Percentiles rank a stretch among this genome's conserved stretches.
phyloP scores from a whole-genome alignment of 257 asterid species.

The Solanum medicagineum region DNA sequence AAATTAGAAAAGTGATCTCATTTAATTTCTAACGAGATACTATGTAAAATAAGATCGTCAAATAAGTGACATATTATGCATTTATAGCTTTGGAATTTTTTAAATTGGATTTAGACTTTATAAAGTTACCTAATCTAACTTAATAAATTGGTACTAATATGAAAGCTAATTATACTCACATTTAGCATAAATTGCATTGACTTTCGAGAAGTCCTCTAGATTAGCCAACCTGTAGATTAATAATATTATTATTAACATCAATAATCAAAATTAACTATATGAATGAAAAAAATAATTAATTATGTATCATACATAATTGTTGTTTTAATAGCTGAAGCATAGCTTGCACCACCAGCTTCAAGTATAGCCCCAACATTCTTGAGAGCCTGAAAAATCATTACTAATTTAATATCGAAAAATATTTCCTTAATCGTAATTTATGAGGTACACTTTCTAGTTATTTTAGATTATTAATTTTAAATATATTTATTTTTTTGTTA shows the following conservation, averaged over 20 bases:
- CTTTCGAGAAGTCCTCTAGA: slow-evolving; percentile 81
- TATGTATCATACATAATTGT: slow-evolving; percentile 61
- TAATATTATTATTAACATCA: not conserved
- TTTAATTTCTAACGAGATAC: not conserved
- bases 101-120: too few relatives aligned
- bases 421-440: too few relatives aligned
- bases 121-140: not conserved
- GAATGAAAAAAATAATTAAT: not conserved
- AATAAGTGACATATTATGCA: too few relatives aligned
- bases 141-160: not conserved
- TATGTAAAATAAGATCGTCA: too few relatives aligned
- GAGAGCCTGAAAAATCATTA: slow-evolving; percentile 37
- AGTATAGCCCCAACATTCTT: slow-evolving; percentile 95
- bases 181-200: slow-evolving; percentile 83
- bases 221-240: slow-evolving; percentile 79
- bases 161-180: slow-evolving; percentile 39
- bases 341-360: slow-evolving; percentile 83
- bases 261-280: not conserved
- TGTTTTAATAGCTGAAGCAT: slow-evolving; percentile 86
- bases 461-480: too few relatives aligned
- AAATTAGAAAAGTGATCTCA: not conserved
- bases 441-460: too few relatives aligned
- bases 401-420: not conserved
- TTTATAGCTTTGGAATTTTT: too few relatives aligned
- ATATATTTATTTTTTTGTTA: too few relatives aligned